Base-by-base conservation (phyloP, 2,329 filamentous ascomycete genomes). In the Mariannaea sp. region DNA sequence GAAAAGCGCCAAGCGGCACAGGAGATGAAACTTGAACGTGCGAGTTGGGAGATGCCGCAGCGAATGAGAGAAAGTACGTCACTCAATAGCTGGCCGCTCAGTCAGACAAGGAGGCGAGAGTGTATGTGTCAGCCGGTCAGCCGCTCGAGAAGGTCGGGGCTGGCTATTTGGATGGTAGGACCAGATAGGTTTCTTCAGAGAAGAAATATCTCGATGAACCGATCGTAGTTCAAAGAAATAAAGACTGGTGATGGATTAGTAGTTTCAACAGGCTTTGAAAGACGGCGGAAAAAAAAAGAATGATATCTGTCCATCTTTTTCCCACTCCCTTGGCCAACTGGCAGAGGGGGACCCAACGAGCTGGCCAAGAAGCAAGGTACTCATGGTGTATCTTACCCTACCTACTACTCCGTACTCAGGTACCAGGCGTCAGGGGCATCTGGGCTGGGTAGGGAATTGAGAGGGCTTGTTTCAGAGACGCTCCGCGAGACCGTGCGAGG, bases 401-500 rank as follows among this genome's bases (percentile, higher is more conserved):
- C n/a, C n/a, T n/a, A n/a, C n/a, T n/a, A n/a, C n/a, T n/a, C n/a
- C n/a, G n/a, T n/a, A n/a, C n/a, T n/a, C n/a, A n/a, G n/a, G n/a
- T n/a, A n/a, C n/a, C n/a, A n/a, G n/a, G n/a, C n/a, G n/a, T n/a
- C n/a, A n/a, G n/a, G n/a, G n/a, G n/a, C n/a, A n/a, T n/a, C n/a
- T n/a, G n/a, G n/a, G n/a, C n/a, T n/a, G n/a, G 62, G 49, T 59
- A 62, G 60, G 59, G 41, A 42, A 29, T 53, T 32, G 52, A 54
- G 57, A 66, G 60, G 60, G 64, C 60, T 64, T 62, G 64, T 66
- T 66, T 66, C 64, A 66, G 55, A 66, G 53, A 58, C 62, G 48
- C 61, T 61, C 61, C 35, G 58, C 53, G 46, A 52, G 50, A 39
- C 40, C 22, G 33, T 55, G 45, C 49, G n/a, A 53, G 24, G 20